Conservation (phyloP, 2,329 filamentous ascomycete species). For the Phyllachora maydis region DNA sequence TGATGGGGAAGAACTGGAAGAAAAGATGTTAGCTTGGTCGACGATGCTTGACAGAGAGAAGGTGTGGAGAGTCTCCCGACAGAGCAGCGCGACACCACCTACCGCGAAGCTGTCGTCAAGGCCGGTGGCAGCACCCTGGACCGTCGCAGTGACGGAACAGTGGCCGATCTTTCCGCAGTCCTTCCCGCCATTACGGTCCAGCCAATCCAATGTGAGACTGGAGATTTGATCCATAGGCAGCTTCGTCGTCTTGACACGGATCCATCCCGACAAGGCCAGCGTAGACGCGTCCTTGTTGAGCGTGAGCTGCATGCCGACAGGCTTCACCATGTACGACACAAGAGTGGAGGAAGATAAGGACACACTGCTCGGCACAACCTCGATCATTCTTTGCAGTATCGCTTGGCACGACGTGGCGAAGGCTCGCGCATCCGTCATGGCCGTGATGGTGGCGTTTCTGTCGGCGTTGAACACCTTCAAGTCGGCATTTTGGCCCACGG, state of each 20-base stretch:
- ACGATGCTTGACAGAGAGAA: neutral
- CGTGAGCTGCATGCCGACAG: constrained; percentile 31
- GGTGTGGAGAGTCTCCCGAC: too few species aligned
- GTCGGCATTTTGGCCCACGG: constrained; percentile 26
- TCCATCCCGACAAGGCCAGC: constrained; percentile 29
- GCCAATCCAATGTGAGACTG: constrained; percentile 31
- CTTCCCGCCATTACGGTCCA: constrained; percentile 26
- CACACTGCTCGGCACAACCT: constrained; percentile 31
- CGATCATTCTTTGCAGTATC: constrained; percentile 38
- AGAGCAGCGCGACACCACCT: constrained; percentile 1
- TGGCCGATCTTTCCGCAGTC: constrained; percentile 16
- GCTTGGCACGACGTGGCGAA: constrained; percentile 26
- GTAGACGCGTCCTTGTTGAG: constrained; percentile 24
- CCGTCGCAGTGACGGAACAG: constrained; percentile 22
- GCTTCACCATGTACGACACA: constrained; percentile 36
- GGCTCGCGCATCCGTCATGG: constrained; percentile 19
- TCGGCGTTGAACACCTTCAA: constrained; percentile 33
- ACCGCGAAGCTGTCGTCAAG: constrained; percentile 37
- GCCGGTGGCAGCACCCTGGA: constrained; percentile 27
- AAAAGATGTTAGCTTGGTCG: constrained; percentile 1
- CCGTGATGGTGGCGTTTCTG: constrained; percentile 28
- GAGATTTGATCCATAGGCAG: constrained; percentile 18
- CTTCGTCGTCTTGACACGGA: constrained; percentile 32
- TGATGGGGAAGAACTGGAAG: constrained; percentile 22
- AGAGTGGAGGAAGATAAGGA: constrained; percentile 25